Percentiles rank a stretch among this genome's conserved stretches.
Conservation (phyloP, 2,329 filamentous ascomycete species). For the Talaromyces sp. region DNA sequence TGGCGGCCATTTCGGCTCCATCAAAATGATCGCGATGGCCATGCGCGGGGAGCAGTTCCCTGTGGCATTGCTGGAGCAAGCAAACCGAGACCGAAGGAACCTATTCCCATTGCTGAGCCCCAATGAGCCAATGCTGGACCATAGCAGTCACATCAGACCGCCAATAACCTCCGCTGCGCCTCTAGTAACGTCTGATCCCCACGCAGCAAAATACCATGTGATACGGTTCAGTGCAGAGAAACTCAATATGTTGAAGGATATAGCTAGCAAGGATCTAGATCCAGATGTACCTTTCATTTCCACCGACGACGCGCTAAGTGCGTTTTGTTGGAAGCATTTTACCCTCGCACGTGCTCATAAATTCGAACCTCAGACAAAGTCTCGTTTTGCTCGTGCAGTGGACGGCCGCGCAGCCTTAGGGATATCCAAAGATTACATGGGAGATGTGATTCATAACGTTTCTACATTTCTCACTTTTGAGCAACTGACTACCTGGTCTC, state of each 20-base stretch:
- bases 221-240: slow-evolving; percentile 18
- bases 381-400: slow-evolving; percentile 2
- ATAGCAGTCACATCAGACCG: slow-evolving; percentile 26
- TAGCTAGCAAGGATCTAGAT: slow-evolving; percentile 20
- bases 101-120: slow-evolving; percentile 22
- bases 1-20: neutral
- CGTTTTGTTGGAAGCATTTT: slow-evolving; percentile 10
- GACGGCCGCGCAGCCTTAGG: slow-evolving; percentile 5
- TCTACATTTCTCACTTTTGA: slow-evolving; percentile 5
- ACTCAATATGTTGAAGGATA: slow-evolving; percentile 16
- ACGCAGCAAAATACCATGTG: slow-evolving; percentile 18
- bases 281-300: slow-evolving; percentile 17
- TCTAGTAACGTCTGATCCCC: slow-evolving; percentile 18
- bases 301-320: slow-evolving; percentile 11
- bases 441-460: slow-evolving; percentile 13
- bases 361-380: neutral
- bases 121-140: slow-evolving; percentile 27
- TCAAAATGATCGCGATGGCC: slow-evolving; percentile 8
- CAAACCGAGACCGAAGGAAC: slow-evolving; percentile 27
- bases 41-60: slow-evolving; percentile 8
- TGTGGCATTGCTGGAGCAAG: slow-evolving; percentile 16
- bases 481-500: slow-evolving; percentile 4
- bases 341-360: neutral
- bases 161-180: slow-evolving; percentile 22
- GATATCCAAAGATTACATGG: slow-evolving; percentile 7